A percentile compares a stretch with the other conserved stretches of the same genome.
Conservation (phyloP, 495 filamentous ascomycete genomes). For the Penicillium soppii region DNA sequence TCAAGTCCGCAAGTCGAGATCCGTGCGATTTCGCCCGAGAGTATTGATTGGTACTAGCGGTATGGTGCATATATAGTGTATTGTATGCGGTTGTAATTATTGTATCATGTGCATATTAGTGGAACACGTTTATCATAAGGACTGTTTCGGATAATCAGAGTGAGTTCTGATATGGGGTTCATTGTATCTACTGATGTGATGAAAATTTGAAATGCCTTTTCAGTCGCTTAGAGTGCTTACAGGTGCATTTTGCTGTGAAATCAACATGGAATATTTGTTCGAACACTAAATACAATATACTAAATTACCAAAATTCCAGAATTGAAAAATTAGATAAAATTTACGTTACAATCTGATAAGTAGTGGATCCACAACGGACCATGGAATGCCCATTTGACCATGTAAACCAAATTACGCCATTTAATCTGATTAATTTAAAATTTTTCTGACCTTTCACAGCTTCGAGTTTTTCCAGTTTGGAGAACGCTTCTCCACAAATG, state of each 20-base stretch:
- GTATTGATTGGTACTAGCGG: neutral
- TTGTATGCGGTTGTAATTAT: too few species aligned
- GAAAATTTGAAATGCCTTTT: too few species aligned
- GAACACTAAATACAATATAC: too few species aligned
- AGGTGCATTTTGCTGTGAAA: neutral
- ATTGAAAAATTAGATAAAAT: neutral
- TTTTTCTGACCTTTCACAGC: slow-evolving; percentile 44
- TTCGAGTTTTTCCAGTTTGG: slow-evolving; percentile 73
- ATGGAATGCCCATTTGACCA: neutral
- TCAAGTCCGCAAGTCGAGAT: neutral
- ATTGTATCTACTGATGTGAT: too few species aligned
- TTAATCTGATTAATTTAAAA: slow-evolving; percentile 7
- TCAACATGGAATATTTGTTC: too few species aligned
- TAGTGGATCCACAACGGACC: neutral
- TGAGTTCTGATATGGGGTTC: too few species aligned
- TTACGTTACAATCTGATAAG: slow-evolving; percentile 6
- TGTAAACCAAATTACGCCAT: neutral
- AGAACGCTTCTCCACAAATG: slow-evolving; percentile 77
- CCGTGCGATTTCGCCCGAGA: neutral
- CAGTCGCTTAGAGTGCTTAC: slow-evolving; percentile 2
- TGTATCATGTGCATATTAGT: neutral
- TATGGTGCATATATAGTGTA: neutral
- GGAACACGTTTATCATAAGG: too few species aligned
- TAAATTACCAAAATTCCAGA: neutral
- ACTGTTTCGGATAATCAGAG: too few species aligned